Evolutionary conservation across 768 basidiomycete species (phyloP).

Genomic region (Coprinellus aureogranulatus): DNA sequence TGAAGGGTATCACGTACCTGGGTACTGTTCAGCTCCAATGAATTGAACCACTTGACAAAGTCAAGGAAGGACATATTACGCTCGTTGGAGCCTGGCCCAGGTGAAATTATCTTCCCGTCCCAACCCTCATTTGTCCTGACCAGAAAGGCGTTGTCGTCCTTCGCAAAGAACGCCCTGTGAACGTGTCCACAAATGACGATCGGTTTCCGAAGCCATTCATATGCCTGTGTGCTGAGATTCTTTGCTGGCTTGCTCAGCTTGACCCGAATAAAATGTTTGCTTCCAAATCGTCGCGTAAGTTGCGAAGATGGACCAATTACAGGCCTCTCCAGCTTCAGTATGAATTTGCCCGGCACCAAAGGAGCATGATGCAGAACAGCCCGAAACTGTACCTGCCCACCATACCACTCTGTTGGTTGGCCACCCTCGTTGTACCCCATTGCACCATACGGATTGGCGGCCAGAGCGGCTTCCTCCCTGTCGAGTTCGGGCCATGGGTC

Average conservation of each 20-base stretch:
- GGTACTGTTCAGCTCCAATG: slow-evolving; percentile 38
- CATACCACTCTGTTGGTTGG: slow-evolving; percentile 44
- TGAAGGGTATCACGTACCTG: slow-evolving; percentile 39
- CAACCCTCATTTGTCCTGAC: slow-evolving; percentile 49
- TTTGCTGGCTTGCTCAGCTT: slow-evolving; percentile 35
- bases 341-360: slow-evolving; percentile 21
- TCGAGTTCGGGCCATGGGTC: slow-evolving; percentile 65
- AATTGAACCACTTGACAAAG: slow-evolving; percentile 58
- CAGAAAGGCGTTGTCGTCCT: slow-evolving; percentile 57
- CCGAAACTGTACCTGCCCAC: slow-evolving; percentile 57
- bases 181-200: slow-evolving; percentile 54
- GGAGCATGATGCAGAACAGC: slow-evolving; percentile 27
- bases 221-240: slow-evolving; percentile 29
- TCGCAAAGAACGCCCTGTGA: slow-evolving; percentile 60
- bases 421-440: slow-evolving; percentile 9
- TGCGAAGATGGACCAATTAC: slow-evolving; percentile 55
- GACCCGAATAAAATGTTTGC: slow-evolving; percentile 53
- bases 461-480: slow-evolving; percentile 47
- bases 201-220: slow-evolving; percentile 45
- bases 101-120: slow-evolving; percentile 15
- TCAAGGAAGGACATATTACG: slow-evolving; percentile 36
- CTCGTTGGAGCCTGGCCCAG: slow-evolving; percentile 18
- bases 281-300: slow-evolving; percentile 61
- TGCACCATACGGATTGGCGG: slow-evolving; percentile 29
- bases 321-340: slow-evolving; percentile 46